A percentile compares a stretch with the other conserved stretches of the same genome.
Conservation (phyloP, 257 asterid genomes). For the Solanum acaule region DNA sequence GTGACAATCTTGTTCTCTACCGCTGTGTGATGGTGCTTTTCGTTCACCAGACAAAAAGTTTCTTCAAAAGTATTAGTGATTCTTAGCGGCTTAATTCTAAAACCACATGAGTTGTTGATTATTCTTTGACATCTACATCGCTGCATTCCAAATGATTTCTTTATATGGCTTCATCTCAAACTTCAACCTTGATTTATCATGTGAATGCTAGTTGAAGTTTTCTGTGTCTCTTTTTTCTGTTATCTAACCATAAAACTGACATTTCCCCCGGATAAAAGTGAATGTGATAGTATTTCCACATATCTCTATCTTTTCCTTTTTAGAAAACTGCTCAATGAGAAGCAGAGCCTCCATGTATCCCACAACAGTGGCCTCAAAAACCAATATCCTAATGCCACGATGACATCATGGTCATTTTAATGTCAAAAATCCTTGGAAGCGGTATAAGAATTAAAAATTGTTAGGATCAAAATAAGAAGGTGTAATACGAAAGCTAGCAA, state of each 20-base stretch:
- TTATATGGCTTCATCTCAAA: not conserved
- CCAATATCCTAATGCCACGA: constrained; percentile 43
- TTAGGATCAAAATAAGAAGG: no score
- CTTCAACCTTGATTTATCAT: no score
- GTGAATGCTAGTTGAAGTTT: not conserved
- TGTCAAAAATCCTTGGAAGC: no score
- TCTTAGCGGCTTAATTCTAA: no score
- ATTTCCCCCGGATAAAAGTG: no score
- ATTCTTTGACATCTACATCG: not conserved
- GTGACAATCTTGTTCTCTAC: not conserved
- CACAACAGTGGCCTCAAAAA: constrained; percentile 17
- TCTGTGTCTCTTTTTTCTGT: no score
- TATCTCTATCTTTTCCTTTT: not conserved
- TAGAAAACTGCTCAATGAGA: not conserved
- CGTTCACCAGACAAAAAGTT: not conserved
- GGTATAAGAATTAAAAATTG: no score
- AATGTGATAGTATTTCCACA: not conserved
- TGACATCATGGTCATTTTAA: constrained; percentile 9
- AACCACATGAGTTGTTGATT: not conserved
- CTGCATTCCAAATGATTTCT: no score
- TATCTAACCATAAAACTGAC: no score
- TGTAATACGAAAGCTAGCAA: no score
- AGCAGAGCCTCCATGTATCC: not conserved
- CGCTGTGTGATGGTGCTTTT: no score
- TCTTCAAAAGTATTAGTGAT: not conserved